These are phyloP conservation scores for Pichia gijzeniarum DNA, from an alignment of 805 yeast species.

Conservation along the genomic window DNA sequence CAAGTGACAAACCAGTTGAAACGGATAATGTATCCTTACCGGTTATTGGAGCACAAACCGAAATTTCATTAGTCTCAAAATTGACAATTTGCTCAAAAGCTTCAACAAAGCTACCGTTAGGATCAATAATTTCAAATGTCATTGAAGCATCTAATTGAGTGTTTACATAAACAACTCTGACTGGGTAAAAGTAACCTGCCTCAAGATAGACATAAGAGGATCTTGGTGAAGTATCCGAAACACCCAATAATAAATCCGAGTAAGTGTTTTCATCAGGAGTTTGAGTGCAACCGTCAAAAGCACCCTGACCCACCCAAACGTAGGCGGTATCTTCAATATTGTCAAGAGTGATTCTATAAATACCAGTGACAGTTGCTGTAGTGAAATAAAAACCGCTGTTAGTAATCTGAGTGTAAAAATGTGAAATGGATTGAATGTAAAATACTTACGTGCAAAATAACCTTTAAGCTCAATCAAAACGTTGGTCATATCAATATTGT, in stretches of 20 bases:
- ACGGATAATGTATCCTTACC: not conserved
- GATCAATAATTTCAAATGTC: constrained; percentile 8
- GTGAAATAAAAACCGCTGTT: constrained; percentile 17
- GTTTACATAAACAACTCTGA: constrained; percentile 13
- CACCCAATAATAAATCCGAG: constrained; percentile 6
- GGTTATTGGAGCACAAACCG: not conserved
- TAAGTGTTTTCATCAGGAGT: not conserved
- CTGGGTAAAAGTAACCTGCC: constrained; percentile 14
- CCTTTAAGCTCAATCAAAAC: constrained; percentile 11
- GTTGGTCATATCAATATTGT: constrained; percentile 4
- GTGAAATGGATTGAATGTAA: too few species aligned
- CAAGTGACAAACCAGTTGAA: not conserved
- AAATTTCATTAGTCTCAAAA: not conserved
- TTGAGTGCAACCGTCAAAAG: constrained; percentile 29
- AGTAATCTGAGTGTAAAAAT: constrained; percentile 8
- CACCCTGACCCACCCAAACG: constrained; percentile 27
- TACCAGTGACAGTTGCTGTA: constrained; percentile 25
- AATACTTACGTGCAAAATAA: constrained; percentile 13
- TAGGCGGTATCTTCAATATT: constrained; percentile 27
- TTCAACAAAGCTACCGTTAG: constrained; percentile 5
- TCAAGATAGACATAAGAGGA: constrained; percentile 12
- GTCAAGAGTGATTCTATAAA: constrained; percentile 18
- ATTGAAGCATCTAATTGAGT: constrained; percentile 1
- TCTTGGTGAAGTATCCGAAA: not conserved
- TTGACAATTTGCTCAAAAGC: constrained; percentile 7